These are phyloP conservation scores for Carex littledalei DNA, from an alignment of 176 grass and related monocot genomes.

Conservation along the genomic window DNA sequence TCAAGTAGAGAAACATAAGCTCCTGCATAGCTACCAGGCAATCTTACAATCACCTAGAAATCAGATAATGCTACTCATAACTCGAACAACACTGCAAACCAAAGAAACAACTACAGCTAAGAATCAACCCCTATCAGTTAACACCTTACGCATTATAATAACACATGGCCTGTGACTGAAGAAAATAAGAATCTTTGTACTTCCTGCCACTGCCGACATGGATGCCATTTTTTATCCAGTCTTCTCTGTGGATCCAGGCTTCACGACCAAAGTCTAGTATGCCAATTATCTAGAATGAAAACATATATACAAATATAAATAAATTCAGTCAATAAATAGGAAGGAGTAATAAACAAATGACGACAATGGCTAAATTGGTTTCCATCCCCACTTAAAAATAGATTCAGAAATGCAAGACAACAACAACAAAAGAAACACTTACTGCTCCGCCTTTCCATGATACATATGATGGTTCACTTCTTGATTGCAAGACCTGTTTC, in stretches of 20 bases:
- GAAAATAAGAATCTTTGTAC: conserved; percentile 93
- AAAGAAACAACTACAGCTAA: background rate
- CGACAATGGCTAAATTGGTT: background rate
- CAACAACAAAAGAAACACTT: conserved; percentile 36
- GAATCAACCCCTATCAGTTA: too few relatives aligned
- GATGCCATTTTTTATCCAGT: conserved; percentile 89
- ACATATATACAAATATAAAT: background rate
- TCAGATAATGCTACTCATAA: background rate
- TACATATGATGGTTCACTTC: conserved; percentile 77
- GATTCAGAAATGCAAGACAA: background rate
- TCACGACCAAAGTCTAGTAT: conserved; percentile 75
- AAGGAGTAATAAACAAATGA: background rate
- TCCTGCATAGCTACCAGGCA: background rate
- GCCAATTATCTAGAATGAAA: conserved; percentile 64
- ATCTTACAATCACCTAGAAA: background rate
- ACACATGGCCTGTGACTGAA: conserved; percentile 88
- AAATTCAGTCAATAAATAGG: background rate
- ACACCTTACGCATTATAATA: conserved; percentile 61
- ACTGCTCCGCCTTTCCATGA: conserved; percentile 98
- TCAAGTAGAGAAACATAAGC: background rate
- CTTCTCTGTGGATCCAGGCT: conserved; percentile 96
- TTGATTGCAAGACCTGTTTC: conserved; percentile 76
- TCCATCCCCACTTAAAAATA: background rate
- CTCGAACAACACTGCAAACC: background rate
- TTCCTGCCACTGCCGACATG: conserved; percentile 83